Base-by-base conservation (phyloP, 2,329 filamentous ascomycete genomes). In the Hansfordia pulvinata region DNA sequence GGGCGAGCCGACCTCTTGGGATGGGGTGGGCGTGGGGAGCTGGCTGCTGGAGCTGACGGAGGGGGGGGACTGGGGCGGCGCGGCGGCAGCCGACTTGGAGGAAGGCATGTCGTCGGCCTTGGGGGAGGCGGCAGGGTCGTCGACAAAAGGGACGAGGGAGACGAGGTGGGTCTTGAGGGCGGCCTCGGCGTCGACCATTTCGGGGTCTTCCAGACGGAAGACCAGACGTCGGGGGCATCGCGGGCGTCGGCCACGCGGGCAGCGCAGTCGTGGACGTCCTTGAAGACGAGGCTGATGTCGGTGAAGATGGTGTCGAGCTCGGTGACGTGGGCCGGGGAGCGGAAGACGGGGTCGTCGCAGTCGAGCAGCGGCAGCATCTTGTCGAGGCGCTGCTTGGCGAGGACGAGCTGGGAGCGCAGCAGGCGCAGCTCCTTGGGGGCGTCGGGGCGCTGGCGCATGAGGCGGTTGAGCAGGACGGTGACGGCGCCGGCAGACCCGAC, bases 401-500 rank as follows among this genome's bases (percentile, higher is more conserved):
- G 17, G 15, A 21, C 25, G 10, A 21, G 9, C 5, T 32, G 29
- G 12, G 26, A n/a, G 10, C 27, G 26, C 10, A 34, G 23, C 11
- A 25, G 14, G 14, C 27, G 24, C 14, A 34, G n/a, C 20, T 32
- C 23, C 11, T 17, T 10, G 2, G 29, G 29, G 10, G 27, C 20
- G n/a, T 31, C 31, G 13, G 20, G 23, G 19, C 27, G 31, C 15
- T 22, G 17, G 20, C 32, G 29, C 12, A 34, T 14, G 6, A 34
- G 21, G 11, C 28, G 32, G 16, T 34, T 34, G 10, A 34, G 16
- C 10, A 28, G 25, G 20, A 34, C 20, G 4, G 23, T 17, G 23
- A 14, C 17, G 15, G 23, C 13, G 6, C 14, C 10, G 15, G 23
- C 23, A 8, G 23, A 14, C 10, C 23, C 23, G 14, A 16, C 23